Evolutionary conservation across 331 rosid species (phyloP), one percentile per base, ranked within the genome.

Genomic region (Prunus yedoensis): DNA sequence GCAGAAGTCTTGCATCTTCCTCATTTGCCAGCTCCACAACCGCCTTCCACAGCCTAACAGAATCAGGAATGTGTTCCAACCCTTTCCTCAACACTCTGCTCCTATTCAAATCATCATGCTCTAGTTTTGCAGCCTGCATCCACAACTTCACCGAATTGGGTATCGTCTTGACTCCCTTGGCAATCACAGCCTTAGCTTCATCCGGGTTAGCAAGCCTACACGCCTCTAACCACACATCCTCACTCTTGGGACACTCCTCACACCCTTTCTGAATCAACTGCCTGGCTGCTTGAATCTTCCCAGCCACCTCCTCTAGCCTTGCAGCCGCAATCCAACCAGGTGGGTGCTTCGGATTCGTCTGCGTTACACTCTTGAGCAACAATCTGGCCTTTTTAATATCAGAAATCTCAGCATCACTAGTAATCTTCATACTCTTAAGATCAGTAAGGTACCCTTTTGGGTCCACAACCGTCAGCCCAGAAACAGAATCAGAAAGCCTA

Each of bases 281-380:
- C 82, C 97, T 86, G 0, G 97, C 95, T 0, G 82, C 91, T 73
- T 86, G 93, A 80, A 91, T 86, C 88, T 89, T 91, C 5, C 97
- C 97, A 0, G 97, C 97, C 74, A 89, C 84, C 75, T 91, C 95
- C 83, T 91, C 97, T 68, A 91, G 74, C 88, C 95, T 83, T 0
- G 97, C 89, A 2, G 97, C 93, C 0, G 97, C 97, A 74, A 89
- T 89, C 97, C 95, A 91, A 71, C 97, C 96, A 0, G 93, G 93
- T 8, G 97, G 96, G 21, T 92, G 94, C 68, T 90, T 90, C 0
- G 94, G 96, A 84, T 90, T 92, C 1, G 96, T 92, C 73, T 90
- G 92, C 9, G 86, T 92, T 51, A 90, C 97, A 81, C 97, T 92
- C 89, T 92, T 92, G 1, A 92, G 88, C 79, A 92, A 63, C 76